These are phyloP conservation scores for Leccinum olivaceopallidum DNA, from an alignment of 768 basidiomycete genomes.

Conservation along the genomic window DNA sequence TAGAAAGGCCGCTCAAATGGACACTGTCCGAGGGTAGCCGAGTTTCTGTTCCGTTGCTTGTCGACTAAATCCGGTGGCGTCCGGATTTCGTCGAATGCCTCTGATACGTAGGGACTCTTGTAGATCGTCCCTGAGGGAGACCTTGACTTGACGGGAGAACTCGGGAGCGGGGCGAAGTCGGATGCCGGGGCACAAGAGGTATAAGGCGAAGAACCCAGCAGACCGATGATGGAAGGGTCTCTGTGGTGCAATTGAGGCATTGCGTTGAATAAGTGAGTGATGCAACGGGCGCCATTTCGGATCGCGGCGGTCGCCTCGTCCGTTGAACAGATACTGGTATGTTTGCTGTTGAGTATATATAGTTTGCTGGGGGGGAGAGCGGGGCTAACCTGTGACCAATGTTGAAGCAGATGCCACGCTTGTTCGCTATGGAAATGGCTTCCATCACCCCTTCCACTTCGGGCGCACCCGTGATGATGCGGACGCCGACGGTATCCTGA, in stretches of 20 bases:
- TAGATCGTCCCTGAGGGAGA: constrained; percentile 8
- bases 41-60: constrained; percentile 19
- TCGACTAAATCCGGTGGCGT: constrained; percentile 58
- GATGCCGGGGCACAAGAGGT: constrained; percentile 45
- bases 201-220: constrained; percentile 76
- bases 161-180: constrained; percentile 24
- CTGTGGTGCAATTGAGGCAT: constrained; percentile 91
- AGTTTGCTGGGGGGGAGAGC: background rate
- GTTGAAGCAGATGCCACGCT: constrained; percentile 74
- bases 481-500: constrained; percentile 51
- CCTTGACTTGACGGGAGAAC: constrained; percentile 16
- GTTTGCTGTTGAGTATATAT: constrained; percentile 2
- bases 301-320: constrained; percentile 73
- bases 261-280: constrained; percentile 92
- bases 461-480: constrained; percentile 85
- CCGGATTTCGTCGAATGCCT: constrained; percentile 60
- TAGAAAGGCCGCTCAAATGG: constrained; percentile 76
- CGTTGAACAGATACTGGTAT: constrained; percentile 66
- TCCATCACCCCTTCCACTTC: constrained; percentile 83
- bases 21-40: constrained; percentile 44
- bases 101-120: constrained; percentile 42
- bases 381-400: constrained; percentile 79
- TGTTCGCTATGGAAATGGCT: constrained; percentile 56
- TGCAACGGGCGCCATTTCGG: constrained; percentile 72
- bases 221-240: constrained; percentile 88